These are phyloP conservation scores for Tetrahymena malaccensis DNA, from an alignment of 73 alveolate genomes.

Conservation along the genomic window DNA sequence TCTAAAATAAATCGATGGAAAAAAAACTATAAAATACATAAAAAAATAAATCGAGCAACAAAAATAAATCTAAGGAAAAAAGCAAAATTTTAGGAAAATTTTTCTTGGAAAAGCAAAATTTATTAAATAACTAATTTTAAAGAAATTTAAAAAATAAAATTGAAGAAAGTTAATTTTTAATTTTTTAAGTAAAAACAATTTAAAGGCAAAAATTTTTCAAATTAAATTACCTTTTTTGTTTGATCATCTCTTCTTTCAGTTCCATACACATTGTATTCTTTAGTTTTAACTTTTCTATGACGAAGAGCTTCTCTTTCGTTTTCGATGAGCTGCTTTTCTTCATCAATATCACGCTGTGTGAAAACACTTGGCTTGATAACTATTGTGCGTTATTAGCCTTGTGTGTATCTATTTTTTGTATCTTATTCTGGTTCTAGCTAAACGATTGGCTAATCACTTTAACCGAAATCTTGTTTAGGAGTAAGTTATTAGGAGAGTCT, in stretches of 20 bases:
- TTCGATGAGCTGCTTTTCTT: constrained; percentile 36
- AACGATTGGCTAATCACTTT: neutral
- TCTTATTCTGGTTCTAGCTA: neutral
- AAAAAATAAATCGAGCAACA: no score
- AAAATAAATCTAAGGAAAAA: no score
- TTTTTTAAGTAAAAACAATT: neutral
- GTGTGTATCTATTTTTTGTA: neutral
- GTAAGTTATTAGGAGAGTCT: neutral
- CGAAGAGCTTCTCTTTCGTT: constrained; percentile 22
- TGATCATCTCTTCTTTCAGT: constrained; percentile 52
- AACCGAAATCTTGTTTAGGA: neutral
- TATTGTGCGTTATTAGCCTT: constrained; percentile 1
- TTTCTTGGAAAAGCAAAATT: no score
- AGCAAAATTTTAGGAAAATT: no score
- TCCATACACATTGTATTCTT: constrained; percentile 66
- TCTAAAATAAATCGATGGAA: no score
- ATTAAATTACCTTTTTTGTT: neutral
- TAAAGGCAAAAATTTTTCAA: no score
- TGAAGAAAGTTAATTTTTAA: no score
- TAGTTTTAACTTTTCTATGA: constrained; percentile 51
- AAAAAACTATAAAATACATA: no score
- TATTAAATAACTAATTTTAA: no score
- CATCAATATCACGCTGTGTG: constrained; percentile 40
- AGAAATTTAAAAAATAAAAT: no score
- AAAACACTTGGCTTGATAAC: constrained; percentile 31